These are phyloP conservation scores for Geotrichum candidum DNA, from an alignment of 1,139 yeast species.

Conservation along the genomic window DNA sequence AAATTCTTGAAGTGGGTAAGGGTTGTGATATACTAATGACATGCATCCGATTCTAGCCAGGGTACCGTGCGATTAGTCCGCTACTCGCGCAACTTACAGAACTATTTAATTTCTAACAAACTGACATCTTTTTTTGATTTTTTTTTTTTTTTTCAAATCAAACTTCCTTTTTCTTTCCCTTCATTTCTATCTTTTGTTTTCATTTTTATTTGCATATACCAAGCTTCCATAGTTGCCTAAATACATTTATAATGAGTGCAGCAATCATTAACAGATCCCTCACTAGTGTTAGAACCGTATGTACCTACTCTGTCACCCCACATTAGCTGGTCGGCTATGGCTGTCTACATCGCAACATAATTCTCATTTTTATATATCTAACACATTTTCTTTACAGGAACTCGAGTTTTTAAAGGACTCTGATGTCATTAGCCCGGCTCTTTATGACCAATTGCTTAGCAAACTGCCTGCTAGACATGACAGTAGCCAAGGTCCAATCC, in stretches of 20 bases:
- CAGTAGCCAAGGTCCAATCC: slow-evolving; percentile 48
- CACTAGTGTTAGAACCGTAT: slow-evolving; percentile 61
- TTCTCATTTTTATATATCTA: not conserved
- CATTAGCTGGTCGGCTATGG: no score
- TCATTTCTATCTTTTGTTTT: not conserved
- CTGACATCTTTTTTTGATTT: not conserved
- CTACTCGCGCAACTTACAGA: not conserved
- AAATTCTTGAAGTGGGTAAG: no score
- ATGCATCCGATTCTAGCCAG: not conserved
- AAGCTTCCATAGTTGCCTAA: no score
- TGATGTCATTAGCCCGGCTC: slow-evolving; percentile 58
- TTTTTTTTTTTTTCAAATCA: not conserved
- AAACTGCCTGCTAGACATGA: slow-evolving; percentile 57
- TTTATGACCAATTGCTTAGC: slow-evolving; percentile 46
- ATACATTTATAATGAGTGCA: slow-evolving; percentile 4
- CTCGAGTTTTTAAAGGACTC: slow-evolving; percentile 76
- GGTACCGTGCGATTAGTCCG: not conserved
- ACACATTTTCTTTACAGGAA: slow-evolving; percentile 38
- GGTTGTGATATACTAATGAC: not conserved
- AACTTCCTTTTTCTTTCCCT: not conserved
- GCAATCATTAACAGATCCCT: slow-evolving; percentile 61
- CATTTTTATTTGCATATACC: not conserved
- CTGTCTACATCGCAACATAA: no score
- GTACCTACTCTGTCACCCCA: slow-evolving; percentile 19
- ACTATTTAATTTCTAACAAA: not conserved